Percentiles rank a stretch among this genome's conserved stretches.
Conservation (phyloP, 805 yeast species). For the Suhomyces sp. region DNA sequence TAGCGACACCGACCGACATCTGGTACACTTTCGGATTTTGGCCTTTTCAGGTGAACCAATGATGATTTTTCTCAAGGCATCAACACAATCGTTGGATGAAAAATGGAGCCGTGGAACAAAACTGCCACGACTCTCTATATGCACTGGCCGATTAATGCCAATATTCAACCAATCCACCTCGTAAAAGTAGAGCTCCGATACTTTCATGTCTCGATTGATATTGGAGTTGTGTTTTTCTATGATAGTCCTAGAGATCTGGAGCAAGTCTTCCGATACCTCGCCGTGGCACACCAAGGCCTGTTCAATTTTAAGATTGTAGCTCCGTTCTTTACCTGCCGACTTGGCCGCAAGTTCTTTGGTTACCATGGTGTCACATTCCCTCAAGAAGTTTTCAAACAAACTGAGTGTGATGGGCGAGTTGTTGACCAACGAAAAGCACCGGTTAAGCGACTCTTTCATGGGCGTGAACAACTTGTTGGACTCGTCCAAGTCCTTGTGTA, state of each 20-base stretch:
- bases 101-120: conserved; percentile 15
- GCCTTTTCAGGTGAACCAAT: conserved; percentile 14
- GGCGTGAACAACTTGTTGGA: conserved; percentile 44
- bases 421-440: conserved; percentile 47
- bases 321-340: conserved; percentile 20
- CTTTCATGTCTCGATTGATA: conserved; percentile 44
- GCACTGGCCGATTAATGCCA: conserved; percentile 18
- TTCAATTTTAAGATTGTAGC: conserved; percentile 49
- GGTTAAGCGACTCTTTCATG: conserved; percentile 50
- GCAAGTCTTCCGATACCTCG: conserved; percentile 46
- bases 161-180: conserved; percentile 64
- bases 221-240: conserved; percentile 47
- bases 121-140: not conserved
- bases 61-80: conserved; percentile 37
- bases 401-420: conserved; percentile 55
- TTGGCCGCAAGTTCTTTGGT: conserved; percentile 26
- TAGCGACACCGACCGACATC: conserved; percentile 43
- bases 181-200: conserved; percentile 57
- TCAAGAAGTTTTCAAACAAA: conserved; percentile 56
- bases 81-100: conserved; percentile 27
- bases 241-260: conserved; percentile 40
- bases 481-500: conserved; percentile 48
- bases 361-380: conserved; percentile 50
- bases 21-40: conserved; percentile 35
- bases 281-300: conserved; percentile 63